Evolutionary conservation across 768 basidiomycete genomes (phyloP).

Genomic region (Rhodotorula toruloides): DNA sequence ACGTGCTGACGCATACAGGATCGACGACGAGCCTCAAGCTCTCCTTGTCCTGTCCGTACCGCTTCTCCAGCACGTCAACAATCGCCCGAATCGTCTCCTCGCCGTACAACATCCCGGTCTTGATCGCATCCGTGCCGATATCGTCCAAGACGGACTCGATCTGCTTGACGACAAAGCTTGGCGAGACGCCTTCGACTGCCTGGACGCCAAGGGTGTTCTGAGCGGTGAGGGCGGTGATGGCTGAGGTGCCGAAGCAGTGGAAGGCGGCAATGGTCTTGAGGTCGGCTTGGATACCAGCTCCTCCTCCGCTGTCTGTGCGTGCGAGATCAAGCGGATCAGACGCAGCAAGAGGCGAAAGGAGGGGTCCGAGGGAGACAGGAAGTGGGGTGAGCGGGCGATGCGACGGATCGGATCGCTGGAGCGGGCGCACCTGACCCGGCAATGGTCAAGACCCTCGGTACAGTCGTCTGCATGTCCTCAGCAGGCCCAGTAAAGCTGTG

Average conservation of each 20-base stretch:
- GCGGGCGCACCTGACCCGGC: slow-evolving; percentile 26
- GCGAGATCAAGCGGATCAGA: no score
- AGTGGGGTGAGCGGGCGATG: not conserved
- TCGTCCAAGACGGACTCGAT: slow-evolving; percentile 67
- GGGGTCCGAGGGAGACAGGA: not conserved
- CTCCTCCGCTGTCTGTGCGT: slow-evolving; percentile 70
- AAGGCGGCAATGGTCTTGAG: slow-evolving; percentile 76
- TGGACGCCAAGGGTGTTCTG: slow-evolving; percentile 77
- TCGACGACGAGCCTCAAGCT: slow-evolving; percentile 61
- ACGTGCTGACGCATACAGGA: slow-evolving; percentile 86
- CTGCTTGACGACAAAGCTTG: slow-evolving; percentile 70
- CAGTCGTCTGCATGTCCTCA: no score
- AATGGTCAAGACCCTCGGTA: slow-evolving; percentile 28
- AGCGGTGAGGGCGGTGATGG: slow-evolving; percentile 77
- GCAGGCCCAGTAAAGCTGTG: no score
- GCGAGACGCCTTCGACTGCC: slow-evolving; percentile 62
- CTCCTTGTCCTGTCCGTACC: slow-evolving; percentile 1
- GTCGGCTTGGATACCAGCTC: slow-evolving; percentile 92
- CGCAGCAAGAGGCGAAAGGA: not conserved
- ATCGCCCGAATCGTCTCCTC: slow-evolving; percentile 56
- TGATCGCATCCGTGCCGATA: slow-evolving; percentile 65
- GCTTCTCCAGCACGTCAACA: slow-evolving; percentile 51
- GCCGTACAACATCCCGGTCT: slow-evolving; percentile 83
- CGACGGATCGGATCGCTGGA: not conserved
- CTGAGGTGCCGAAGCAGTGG: slow-evolving; percentile 72